Conservation (phyloP, 208 protist species). For the Herpetomonas tarakana region DNA sequence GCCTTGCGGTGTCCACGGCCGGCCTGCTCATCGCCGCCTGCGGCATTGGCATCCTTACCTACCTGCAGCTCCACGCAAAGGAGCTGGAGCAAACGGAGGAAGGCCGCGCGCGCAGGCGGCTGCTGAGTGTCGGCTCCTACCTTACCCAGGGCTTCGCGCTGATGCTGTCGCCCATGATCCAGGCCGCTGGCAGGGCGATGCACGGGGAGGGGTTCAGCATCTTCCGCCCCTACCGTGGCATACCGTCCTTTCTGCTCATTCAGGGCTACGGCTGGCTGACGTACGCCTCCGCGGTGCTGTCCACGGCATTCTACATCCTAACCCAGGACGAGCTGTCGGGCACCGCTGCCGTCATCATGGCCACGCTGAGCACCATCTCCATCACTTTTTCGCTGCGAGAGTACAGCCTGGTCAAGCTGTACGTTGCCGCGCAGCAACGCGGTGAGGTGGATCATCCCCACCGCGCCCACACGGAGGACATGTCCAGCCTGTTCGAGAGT, state of each 20-base stretch:
- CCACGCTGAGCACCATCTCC: constrained; percentile 36
- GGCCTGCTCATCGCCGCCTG: constrained; percentile 7
- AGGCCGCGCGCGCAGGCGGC: constrained; percentile 26
- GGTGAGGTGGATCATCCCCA: not conserved
- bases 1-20: constrained; percentile 21
- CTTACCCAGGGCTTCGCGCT: constrained; percentile 38
- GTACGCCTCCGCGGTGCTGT: constrained; percentile 44
- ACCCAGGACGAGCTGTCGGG: constrained; percentile 17
- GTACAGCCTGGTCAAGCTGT: constrained; percentile 21
- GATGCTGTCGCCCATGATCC: constrained; percentile 31
- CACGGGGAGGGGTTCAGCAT: constrained; percentile 45
- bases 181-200: constrained; percentile 37
- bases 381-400: constrained; percentile 39
- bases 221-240: constrained; percentile 19
- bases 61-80: constrained; percentile 21
- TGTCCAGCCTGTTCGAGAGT: not conserved
- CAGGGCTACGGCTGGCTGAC: constrained; percentile 53
- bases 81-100: constrained; percentile 17
- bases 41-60: constrained; percentile 2
- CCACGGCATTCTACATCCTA: constrained; percentile 37
- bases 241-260: constrained; percentile 39
- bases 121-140: constrained; percentile 28
- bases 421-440: not conserved
- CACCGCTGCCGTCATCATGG: constrained; percentile 21
- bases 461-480: not conserved